Conservation (phyloP, 768 basidiomycete genomes). For the Suillus paluster region DNA sequence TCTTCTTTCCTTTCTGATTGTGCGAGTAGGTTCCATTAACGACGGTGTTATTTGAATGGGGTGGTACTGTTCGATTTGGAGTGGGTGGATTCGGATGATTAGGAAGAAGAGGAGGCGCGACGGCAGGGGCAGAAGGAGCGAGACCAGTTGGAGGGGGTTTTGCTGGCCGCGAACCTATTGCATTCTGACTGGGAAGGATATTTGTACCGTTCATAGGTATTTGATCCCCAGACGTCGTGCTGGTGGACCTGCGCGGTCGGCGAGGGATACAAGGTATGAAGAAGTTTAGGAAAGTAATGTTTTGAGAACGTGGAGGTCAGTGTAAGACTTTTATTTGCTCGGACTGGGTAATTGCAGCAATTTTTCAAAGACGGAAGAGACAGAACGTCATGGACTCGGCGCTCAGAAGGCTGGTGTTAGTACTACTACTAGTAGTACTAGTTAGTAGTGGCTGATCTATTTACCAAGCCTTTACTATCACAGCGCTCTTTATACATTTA, state of each 20-base stretch:
- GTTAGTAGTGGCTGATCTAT: neutral
- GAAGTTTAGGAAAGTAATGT: constrained; percentile 29
- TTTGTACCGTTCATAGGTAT: constrained; percentile 54
- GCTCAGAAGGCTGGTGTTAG: neutral
- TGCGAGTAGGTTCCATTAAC: constrained; percentile 31
- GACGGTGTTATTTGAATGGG: constrained; percentile 26
- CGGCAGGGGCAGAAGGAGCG: constrained; percentile 63
- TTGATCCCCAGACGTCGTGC: constrained; percentile 27
- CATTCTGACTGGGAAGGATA: constrained; percentile 26
- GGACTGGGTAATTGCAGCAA: constrained; percentile 2
- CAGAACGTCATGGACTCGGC: neutral
- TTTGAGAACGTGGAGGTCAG: constrained; percentile 18
- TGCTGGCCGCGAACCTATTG: constrained; percentile 42
- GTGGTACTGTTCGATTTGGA: constrained; percentile 35
- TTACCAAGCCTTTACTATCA: neutral
- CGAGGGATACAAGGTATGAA: constrained; percentile 34
- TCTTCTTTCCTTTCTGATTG: constrained; percentile 67
- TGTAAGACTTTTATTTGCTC: constrained; percentile 9
- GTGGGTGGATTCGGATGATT: constrained; percentile 45
- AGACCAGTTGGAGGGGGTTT: constrained; percentile 63
- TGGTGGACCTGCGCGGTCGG: constrained; percentile 25
- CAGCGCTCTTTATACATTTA: too few relatives aligned
- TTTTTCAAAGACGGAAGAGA: neutral
- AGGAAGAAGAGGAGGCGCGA: constrained; percentile 60
- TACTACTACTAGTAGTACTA: too few relatives aligned